Evolutionary conservation across 176 grass and related monocot species (phyloP).

Genomic region (Oryza nivara): DNA sequence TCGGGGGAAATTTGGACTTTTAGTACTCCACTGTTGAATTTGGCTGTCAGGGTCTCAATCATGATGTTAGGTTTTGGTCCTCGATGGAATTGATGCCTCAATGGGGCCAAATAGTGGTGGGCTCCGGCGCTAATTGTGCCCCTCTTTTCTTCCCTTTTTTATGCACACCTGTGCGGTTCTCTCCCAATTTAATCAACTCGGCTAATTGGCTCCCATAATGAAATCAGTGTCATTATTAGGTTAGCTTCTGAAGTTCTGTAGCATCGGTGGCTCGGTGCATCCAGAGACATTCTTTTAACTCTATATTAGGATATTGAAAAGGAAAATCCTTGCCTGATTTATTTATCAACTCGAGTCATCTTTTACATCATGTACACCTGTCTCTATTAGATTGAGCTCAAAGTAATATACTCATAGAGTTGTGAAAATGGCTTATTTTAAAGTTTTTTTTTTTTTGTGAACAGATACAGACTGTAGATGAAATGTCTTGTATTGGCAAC

Average conservation of each 20-base stretch:
- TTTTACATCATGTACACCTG: background rate
- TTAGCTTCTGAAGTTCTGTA: background rate
- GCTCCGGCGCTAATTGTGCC: slow-evolving; percentile 40
- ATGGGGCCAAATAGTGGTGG: slow-evolving; percentile 49
- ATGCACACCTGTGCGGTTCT: slow-evolving; percentile 5
- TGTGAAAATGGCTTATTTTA: background rate
- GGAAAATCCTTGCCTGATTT: background rate
- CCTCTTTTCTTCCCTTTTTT: slow-evolving; percentile 31
- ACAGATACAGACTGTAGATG: background rate
- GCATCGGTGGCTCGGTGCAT: background rate
- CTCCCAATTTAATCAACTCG: slow-evolving; percentile 17
- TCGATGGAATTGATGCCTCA: slow-evolving; percentile 44
- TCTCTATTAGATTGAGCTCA: background rate
- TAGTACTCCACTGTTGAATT: slow-evolving; percentile 18
- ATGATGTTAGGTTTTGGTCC: slow-evolving; percentile 44
- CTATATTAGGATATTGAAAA: background rate
- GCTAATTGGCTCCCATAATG: slow-evolving; percentile 17
- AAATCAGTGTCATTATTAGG: slow-evolving; percentile 28
- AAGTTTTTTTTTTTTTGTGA: background rate
- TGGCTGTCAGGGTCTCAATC: slow-evolving; percentile 41
- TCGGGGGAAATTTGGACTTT: background rate
- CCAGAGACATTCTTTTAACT: background rate
- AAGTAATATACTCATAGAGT: background rate
- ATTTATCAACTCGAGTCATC: slow-evolving; percentile 4
- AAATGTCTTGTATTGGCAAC: background rate